Evolutionary conservation across 2,329 filamentous ascomycete species (phyloP), one percentile per base, ranked within the genome.

Genomic region (Sporothrix mexicana): DNA sequence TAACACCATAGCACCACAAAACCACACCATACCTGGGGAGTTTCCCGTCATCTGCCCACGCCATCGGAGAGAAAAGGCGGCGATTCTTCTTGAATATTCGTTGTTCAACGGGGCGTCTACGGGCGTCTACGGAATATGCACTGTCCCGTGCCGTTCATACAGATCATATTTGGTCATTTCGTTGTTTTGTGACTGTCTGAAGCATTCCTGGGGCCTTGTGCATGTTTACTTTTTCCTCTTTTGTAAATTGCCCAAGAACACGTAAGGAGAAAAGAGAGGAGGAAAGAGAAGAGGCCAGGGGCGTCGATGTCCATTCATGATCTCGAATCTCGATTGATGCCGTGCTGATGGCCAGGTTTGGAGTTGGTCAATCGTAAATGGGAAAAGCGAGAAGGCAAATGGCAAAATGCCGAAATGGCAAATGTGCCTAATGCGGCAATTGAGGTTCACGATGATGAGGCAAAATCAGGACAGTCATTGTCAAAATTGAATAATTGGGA

Each of bases 41-140:
- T 30, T 53, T 62, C 30, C 71, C 66, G 57, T 69, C 71, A 69
- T 72, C 66, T 72, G 71, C 71, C 71, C 71, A 72, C 71, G 71
- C 71, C 66, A 69, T 69, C 70, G 62, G 70, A 36, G 30, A 36
- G 30, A 36, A 36, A 36, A 36, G 30, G 30, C 30, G 30, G 30
- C 30, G 30, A 6, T 36, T 36, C 30, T 36, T 36, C 30, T 36
- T 36, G 30, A 7, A 62, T 5, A 30, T 36, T 4, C n/a, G 36
- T 17, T n/a, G 57, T 36, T 3, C 17, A 64, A 66, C 23, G 64
- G 64, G 30, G 64, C 64, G 23, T 51, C 45, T 49, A 23, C 64
- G 45, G 59, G 36, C 59, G n/a, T 62, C 59, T 20, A 62, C 59
- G 64, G 64, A 67, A 23, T 7, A 17, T 17, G 30, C 36, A 61